Percentiles rank a stretch among this genome's conserved stretches.
These are phyloP conservation scores for Neonectria faginata DNA, from an alignment of 2,329 filamentous ascomycete species.

Conservation along the genomic window DNA sequence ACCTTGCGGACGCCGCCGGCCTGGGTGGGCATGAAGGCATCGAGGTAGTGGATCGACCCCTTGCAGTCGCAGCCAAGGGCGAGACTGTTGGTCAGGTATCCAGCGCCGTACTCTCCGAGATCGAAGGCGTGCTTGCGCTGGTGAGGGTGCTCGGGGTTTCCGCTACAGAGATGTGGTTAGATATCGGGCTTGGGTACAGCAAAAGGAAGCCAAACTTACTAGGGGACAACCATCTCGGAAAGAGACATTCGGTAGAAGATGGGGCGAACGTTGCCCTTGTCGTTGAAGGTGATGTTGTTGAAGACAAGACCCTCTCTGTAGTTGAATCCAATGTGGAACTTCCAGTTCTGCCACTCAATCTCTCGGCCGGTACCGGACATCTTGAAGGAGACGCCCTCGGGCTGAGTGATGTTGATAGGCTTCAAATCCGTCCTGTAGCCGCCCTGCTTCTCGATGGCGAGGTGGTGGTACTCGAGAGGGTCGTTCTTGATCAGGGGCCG, in stretches of 20 bases:
- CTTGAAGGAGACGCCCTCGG: constrained; percentile 88
- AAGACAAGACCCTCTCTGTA: constrained; percentile 92
- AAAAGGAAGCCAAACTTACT: constrained; percentile 54
- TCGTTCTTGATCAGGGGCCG: constrained; percentile 78
- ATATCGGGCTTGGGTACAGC: not conserved
- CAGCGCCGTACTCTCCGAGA: constrained; percentile 82
- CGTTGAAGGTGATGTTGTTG: constrained; percentile 90
- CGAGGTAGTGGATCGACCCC: constrained; percentile 90
- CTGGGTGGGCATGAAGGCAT: constrained; percentile 84
- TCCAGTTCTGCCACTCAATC: constrained; percentile 94
- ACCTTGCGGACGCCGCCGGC: constrained; percentile 81
- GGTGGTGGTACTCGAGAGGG: constrained; percentile 83
- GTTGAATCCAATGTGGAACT: constrained; percentile 93
- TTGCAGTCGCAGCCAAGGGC: constrained; percentile 87
- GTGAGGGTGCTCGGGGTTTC: constrained; percentile 83
- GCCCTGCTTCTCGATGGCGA: constrained; percentile 76
- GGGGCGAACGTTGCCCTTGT: constrained; percentile 80
- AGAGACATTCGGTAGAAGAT: constrained; percentile 91
- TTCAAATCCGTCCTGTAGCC: constrained; percentile 85
- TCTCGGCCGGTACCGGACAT: constrained; percentile 75
- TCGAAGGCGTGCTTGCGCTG: constrained; percentile 87
- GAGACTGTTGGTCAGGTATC: constrained; percentile 86
- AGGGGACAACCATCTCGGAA: constrained; percentile 94
- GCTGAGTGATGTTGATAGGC: constrained; percentile 88
- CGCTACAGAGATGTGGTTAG: constrained; percentile 52